Percentiles rank a stretch among this genome's conserved stretches.
phyloP scores from a whole-genome alignment of 441 rosid genomes.

The Erodium texanum region DNA sequence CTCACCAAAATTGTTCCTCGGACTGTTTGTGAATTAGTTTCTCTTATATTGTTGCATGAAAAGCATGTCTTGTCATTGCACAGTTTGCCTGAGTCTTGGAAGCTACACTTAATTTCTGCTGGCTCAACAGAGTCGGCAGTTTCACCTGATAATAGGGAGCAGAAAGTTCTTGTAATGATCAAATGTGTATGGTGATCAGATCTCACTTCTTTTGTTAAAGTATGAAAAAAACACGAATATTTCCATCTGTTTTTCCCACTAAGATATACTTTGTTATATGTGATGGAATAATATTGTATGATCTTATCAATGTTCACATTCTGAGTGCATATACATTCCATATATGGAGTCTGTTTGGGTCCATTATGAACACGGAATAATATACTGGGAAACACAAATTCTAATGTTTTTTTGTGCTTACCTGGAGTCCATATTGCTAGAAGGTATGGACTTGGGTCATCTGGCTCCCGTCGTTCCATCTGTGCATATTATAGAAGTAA shows the following conservation, averaged over 20 bases:
- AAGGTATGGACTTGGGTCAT: constrained; percentile 93
- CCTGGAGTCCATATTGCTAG: constrained; percentile 98
- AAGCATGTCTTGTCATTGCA: constrained; percentile 39
- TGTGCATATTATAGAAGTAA: constrained; percentile 23
- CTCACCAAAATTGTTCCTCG: constrained; percentile 59
- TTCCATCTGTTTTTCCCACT: background rate
- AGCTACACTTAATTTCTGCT: constrained; percentile 33
- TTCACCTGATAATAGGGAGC: constrained; percentile 33
- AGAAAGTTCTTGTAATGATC: background rate
- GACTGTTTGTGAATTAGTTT: constrained; percentile 43
- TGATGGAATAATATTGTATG: background rate
- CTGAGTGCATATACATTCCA: constrained; percentile 7
- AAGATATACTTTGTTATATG: background rate
- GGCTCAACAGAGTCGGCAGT: constrained; percentile 42
- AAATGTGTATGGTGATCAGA: background rate
- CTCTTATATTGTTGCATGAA: constrained; percentile 40
- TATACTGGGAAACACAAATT: too few species aligned
- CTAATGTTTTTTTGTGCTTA: constrained; percentile 23
- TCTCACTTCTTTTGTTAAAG: background rate
- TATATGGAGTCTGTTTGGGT: background rate
- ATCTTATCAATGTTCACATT: background rate
- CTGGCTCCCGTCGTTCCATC: constrained; percentile 80
- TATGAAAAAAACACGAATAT: background rate
- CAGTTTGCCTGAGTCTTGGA: constrained; percentile 27
- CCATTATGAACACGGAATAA: background rate